These are phyloP conservation scores for Phytophthora multivora DNA, from an alignment of 352 stramenopile species.

Conservation along the genomic window DNA sequence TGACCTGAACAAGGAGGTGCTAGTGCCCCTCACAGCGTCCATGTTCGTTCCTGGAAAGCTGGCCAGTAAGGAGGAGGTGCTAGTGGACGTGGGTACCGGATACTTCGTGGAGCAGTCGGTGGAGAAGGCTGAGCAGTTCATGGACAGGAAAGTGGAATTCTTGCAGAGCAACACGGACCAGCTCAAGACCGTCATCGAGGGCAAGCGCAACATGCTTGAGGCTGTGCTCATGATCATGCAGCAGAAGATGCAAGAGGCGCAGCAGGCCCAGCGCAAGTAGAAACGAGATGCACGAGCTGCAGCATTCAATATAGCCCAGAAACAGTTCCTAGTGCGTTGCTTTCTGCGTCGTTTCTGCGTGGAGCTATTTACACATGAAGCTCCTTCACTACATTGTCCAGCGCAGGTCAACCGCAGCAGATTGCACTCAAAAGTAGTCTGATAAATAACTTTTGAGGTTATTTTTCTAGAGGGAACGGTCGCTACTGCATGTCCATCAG, in stretches of 20 bases:
- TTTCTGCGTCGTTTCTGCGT: no score
- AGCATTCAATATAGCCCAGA: constrained; percentile 18
- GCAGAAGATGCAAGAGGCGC: constrained; percentile 72
- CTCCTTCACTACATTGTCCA: not conserved
- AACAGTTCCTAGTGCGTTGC: not conserved
- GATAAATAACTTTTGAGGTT: constrained; percentile 4
- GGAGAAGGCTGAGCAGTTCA: constrained; percentile 89
- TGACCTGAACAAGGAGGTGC: constrained; percentile 83
- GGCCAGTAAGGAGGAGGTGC: constrained; percentile 83
- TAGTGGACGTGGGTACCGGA: constrained; percentile 95
- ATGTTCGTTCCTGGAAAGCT: constrained; percentile 94
- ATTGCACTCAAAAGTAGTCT: constrained; percentile 8
- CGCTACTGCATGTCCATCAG: not conserved
- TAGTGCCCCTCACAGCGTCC: constrained; percentile 95
- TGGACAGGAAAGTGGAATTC: constrained; percentile 93
- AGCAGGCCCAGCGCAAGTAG: constrained; percentile 35
- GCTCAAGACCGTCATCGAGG: constrained; percentile 87
- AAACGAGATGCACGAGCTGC: constrained; percentile 3
- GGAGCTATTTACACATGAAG: no score
- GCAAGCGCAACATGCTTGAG: constrained; percentile 84
- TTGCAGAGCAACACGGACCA: constrained; percentile 94
- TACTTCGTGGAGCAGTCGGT: constrained; percentile 94
- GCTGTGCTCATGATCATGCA: constrained; percentile 86
- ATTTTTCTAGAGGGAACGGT: constrained; percentile 2
- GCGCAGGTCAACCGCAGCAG: not conserved